Conservation (phyloP, 2,329 filamentous ascomycete genomes). For the Sarocladium brachiariae region DNA sequence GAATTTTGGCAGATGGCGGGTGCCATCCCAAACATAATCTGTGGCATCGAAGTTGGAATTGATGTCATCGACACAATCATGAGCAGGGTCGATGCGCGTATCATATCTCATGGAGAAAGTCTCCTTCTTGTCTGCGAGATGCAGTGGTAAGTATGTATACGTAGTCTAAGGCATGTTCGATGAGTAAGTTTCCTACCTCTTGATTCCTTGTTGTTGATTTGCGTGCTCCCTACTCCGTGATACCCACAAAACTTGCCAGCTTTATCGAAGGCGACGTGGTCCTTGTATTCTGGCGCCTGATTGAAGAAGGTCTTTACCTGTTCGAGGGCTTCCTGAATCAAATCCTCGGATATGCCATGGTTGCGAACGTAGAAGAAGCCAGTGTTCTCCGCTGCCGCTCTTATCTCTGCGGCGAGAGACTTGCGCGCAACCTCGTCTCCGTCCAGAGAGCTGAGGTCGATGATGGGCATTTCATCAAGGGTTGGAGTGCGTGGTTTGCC, state of each 20-base stretch:
- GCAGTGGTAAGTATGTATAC: slow-evolving; percentile 18
- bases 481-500: slow-evolving; percentile 32
- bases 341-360: slow-evolving; percentile 30
- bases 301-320: slow-evolving; percentile 21
- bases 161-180: background rate
- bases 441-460: slow-evolving; percentile 32
- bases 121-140: slow-evolving; percentile 23
- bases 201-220: slow-evolving; percentile 17
- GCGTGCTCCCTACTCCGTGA: slow-evolving; percentile 9
- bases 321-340: slow-evolving; percentile 19
- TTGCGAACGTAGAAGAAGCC: slow-evolving; percentile 43
- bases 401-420: slow-evolving; percentile 29
- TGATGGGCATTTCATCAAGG: slow-evolving; percentile 37
- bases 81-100: slow-evolving; percentile 31
- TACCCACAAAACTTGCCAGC: slow-evolving; percentile 1
- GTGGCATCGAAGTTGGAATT: slow-evolving; percentile 15
- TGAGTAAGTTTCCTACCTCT: background rate
- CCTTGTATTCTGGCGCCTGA: slow-evolving; percentile 23
- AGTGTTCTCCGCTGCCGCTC: slow-evolving; percentile 32
- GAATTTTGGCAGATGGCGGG: slow-evolving; percentile 14
- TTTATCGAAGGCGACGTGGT: background rate
- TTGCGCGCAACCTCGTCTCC: slow-evolving; percentile 28
- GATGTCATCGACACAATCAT: slow-evolving; percentile 12
- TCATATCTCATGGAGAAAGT: slow-evolving; percentile 30
- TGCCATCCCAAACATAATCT: slow-evolving; percentile 11